phyloP scores from a whole-genome alignment of 2,329 filamentous ascomycete genomes.

The Phaeoacremonium minimum region DNA sequence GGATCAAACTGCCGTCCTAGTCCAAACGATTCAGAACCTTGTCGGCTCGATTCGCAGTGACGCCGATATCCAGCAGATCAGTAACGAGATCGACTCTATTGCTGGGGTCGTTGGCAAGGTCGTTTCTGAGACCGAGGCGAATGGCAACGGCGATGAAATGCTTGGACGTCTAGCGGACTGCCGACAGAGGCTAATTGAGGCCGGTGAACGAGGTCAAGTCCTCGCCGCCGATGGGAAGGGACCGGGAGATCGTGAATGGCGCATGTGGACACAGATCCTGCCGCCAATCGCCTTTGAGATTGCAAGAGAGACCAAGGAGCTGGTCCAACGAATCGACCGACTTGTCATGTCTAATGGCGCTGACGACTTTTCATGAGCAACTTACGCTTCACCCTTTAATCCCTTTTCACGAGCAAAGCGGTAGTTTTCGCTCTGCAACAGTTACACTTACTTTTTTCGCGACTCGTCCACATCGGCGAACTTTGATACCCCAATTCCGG shows the following conservation, averaged over 20 bases:
- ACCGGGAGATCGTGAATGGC: constrained; percentile 52
- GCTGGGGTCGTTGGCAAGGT: constrained; percentile 67
- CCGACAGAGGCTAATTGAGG: constrained; percentile 60
- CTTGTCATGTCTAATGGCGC: constrained; percentile 13
- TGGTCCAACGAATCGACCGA: constrained; percentile 36
- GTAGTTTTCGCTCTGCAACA: too few relatives aligned
- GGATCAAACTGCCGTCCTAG: constrained; percentile 74
- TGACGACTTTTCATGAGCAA: constrained; percentile 18
- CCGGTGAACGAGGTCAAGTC: constrained; percentile 56
- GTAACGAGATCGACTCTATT: constrained; percentile 67
- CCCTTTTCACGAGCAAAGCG: too few relatives aligned
- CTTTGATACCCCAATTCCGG: too few relatives aligned
- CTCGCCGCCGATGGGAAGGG: constrained; percentile 48
- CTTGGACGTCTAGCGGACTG: constrained; percentile 57
- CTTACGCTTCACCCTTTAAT: too few relatives aligned
- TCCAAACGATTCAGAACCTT: constrained; percentile 77
- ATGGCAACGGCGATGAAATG: constrained; percentile 47
- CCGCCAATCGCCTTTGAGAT: constrained; percentile 86
- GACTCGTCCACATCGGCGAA: background rate
- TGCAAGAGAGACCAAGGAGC: constrained; percentile 75
- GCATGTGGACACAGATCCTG: constrained; percentile 64
- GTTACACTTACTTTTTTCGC: background rate
- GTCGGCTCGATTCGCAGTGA: constrained; percentile 68
- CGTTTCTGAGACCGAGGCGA: constrained; percentile 58
- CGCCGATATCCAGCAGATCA: constrained; percentile 59